Evolutionary conservation across 345 rosid species (phyloP).

Genomic region (Arabis hirsuta): DNA sequence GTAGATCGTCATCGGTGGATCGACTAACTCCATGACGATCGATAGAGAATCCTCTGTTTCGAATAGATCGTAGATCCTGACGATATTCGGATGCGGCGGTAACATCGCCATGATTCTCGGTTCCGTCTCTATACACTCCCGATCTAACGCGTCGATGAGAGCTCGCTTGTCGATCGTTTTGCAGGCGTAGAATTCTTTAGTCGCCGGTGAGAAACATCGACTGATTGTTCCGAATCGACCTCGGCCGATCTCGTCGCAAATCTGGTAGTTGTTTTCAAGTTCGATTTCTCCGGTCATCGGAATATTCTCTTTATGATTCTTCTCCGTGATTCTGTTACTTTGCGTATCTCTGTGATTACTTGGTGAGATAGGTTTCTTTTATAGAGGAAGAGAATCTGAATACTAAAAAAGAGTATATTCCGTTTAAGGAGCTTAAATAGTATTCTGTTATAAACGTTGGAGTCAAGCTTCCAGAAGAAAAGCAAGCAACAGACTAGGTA

Average conservation of each 20-base stretch:
- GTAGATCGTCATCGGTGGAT: conserved; percentile 57
- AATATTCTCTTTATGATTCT: conserved; percentile 8
- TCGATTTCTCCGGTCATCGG: conserved; percentile 45
- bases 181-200: conserved; percentile 64
- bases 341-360: not conserved
- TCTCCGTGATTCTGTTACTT: not conserved
- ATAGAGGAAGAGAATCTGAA: conserved; percentile 34
- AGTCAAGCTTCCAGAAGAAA: conserved; percentile 24
- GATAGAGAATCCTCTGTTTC: conserved; percentile 62
- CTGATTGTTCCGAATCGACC: conserved; percentile 72
- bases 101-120: conserved; percentile 70
- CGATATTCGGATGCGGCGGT: conserved; percentile 66
- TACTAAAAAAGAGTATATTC: conserved; percentile 37
- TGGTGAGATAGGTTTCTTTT: not conserved
- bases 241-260: conserved; percentile 75
- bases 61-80: conserved; percentile 55
- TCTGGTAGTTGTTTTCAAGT: conserved; percentile 53
- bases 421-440: conserved; percentile 26
- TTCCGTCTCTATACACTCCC: conserved; percentile 72
- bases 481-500: conserved; percentile 13
- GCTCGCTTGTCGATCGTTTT: conserved; percentile 65
- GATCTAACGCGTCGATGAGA: conserved; percentile 62
- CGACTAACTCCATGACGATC: conserved; percentile 68
- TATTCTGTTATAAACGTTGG: conserved; percentile 30
- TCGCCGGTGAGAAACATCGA: conserved; percentile 57